phyloP scores from a whole-genome alignment of 179 eudicot species.

The Amaranthus tricolor region DNA sequence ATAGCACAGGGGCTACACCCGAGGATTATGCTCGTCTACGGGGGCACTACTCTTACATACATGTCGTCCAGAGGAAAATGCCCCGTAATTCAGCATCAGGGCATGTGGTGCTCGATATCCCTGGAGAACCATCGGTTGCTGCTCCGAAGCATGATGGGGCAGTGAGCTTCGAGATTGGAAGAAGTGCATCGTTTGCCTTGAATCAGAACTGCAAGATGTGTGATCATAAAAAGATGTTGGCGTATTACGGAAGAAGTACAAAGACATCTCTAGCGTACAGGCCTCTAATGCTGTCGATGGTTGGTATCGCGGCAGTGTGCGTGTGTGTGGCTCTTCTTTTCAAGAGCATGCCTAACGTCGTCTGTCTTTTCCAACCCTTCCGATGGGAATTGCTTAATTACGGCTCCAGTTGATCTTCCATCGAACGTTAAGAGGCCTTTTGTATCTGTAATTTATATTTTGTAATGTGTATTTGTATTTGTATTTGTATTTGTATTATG shows the following conservation, averaged over 20 bases:
- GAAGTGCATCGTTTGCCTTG: conserved; percentile 14
- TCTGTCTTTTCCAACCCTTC: conserved; percentile 57
- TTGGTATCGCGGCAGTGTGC: conserved; percentile 78
- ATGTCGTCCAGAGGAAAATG: conserved; percentile 58
- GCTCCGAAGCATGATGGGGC: conserved; percentile 28
- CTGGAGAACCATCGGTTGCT: conserved; percentile 18
- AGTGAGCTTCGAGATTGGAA: conserved; percentile 46
- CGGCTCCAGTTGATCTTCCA: conserved; percentile 48
- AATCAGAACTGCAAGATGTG: conserved; percentile 47
- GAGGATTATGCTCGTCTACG: conserved; percentile 71
- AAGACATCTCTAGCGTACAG: conserved; percentile 48
- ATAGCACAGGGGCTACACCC: conserved; percentile 68
- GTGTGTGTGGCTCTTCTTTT: conserved; percentile 78
- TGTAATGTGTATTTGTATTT: background rate
- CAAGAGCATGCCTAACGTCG: conserved; percentile 70
- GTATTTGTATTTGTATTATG: conserved; percentile 12
- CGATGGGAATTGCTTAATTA: conserved; percentile 64
- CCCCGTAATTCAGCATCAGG: conserved; percentile 32
- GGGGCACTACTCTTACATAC: conserved; percentile 62
- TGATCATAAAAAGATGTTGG: conserved; percentile 31
- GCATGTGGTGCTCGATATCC: conserved; percentile 67
- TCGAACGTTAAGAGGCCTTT: background rate
- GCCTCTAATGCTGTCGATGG: conserved; percentile 79
- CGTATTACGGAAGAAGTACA: conserved; percentile 27
- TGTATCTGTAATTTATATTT: too few species aligned